A percentile compares a stretch with the other conserved stretches of the same genome.
phyloP scores from a whole-genome alignment of 2,329 filamentous ascomycete genomes.

The Fusarium sp. region DNA sequence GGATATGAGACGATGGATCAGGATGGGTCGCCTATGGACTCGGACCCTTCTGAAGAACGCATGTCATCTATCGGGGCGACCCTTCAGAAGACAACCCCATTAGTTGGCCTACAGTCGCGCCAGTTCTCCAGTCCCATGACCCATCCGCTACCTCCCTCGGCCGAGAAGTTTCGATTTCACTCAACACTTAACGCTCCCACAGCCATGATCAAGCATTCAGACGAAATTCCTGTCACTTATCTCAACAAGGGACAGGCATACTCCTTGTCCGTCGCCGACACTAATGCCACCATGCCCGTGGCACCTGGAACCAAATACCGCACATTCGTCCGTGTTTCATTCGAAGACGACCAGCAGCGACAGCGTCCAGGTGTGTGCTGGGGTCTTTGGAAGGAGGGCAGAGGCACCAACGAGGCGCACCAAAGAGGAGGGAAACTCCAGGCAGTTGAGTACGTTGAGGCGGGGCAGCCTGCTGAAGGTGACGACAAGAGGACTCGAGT shows the following conservation, averaged over 20 bases:
- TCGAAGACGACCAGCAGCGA: conserved; percentile 95
- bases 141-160: conserved; percentile 62
- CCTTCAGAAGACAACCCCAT: conserved; percentile 71
- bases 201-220: conserved; percentile 90
- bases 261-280: conserved; percentile 86
- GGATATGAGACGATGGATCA: conserved; percentile 84
- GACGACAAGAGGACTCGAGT: conserved; percentile 76
- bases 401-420: conserved; percentile 95
- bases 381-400: conserved; percentile 94
- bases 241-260: conserved; percentile 98
- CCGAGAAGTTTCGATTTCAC: conserved; percentile 87
- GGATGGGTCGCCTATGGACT: conserved; percentile 76
- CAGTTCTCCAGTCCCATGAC: conserved; percentile 60
- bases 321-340: conserved; percentile 94
- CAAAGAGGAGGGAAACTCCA: conserved; percentile 92
- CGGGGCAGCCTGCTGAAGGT: conserved; percentile 67
- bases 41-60: conserved; percentile 62
- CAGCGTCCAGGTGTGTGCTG: conserved; percentile 85
- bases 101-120: conserved; percentile 68
- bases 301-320: conserved; percentile 78
- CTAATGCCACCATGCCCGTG: conserved; percentile 69
- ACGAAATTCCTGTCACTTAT: conserved; percentile 97
- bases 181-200: conserved; percentile 93
- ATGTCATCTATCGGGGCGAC: conserved; percentile 69
- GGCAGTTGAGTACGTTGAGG: conserved; percentile 92